A percentile compares a stretch with the other conserved stretches of the same genome.
Evolutionary conservation across 1,139 yeast genomes (phyloP).

Genomic region (Dujonia santamariae): DNA sequence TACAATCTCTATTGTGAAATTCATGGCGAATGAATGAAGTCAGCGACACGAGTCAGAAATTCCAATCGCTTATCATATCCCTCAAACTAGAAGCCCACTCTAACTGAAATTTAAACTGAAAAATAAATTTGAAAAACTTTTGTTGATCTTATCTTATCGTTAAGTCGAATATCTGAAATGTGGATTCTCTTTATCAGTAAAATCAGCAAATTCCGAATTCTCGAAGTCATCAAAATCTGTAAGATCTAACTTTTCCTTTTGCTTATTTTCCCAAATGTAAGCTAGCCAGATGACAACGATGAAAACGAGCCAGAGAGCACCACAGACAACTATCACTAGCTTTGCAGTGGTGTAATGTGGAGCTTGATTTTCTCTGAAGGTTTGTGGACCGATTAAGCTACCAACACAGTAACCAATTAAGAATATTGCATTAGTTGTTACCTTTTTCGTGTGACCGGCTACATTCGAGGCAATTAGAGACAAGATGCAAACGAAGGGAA

Average conservation of each 20-base stretch:
- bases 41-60: too few species aligned
- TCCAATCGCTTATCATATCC: too few species aligned
- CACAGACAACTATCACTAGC: constrained; percentile 32
- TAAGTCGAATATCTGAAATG: constrained; percentile 47
- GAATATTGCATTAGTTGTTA: constrained; percentile 19
- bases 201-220: constrained; percentile 57
- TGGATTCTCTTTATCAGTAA: constrained; percentile 66
- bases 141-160: too few species aligned
- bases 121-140: too few species aligned
- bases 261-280: constrained; percentile 25
- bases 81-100: too few species aligned
- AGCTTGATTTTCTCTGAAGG: constrained; percentile 51
- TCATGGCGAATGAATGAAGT: too few species aligned
- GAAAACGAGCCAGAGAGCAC: constrained; percentile 20
- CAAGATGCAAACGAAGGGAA: constrained; percentile 26
- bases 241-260: constrained; percentile 18
- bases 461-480: constrained; percentile 22
- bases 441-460: constrained; percentile 22
- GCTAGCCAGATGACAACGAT: constrained; percentile 25
- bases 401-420: constrained; percentile 59
- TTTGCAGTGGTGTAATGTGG: constrained; percentile 52
- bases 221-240: constrained; percentile 18
- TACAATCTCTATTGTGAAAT: too few species aligned
- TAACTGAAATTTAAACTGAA: too few species aligned
- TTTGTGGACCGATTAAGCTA: constrained; percentile 70